A percentile compares a stretch with the other conserved stretches of the same genome.
phyloP scores from a whole-genome alignment of 1,139 yeast species.

The Saccharomyces hybrid region DNA sequence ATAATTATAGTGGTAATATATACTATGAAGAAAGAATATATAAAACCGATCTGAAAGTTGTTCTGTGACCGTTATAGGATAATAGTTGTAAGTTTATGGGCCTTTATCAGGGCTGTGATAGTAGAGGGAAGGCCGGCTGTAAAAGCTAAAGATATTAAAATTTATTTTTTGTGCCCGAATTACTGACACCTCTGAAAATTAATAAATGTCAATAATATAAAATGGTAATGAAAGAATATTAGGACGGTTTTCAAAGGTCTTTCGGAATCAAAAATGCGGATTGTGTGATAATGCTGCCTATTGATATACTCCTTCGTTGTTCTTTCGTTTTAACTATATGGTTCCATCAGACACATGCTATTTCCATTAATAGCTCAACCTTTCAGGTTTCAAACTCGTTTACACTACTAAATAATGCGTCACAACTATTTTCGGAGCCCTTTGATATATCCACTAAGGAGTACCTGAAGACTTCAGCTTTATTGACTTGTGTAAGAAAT shows the following conservation, averaged over 20 bases:
- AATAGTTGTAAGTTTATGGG: background rate
- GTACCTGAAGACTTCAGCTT: slow-evolving; percentile 47
- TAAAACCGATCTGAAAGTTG: background rate
- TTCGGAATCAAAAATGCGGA: background rate
- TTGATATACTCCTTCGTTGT: background rate
- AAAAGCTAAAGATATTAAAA: too few relatives aligned
- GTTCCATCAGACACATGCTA: background rate
- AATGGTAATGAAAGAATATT: background rate
- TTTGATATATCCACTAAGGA: slow-evolving; percentile 8
- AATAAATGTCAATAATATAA: background rate
- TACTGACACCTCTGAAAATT: background rate
- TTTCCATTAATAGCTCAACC: background rate
- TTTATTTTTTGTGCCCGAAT: background rate
- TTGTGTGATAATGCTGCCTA: background rate
- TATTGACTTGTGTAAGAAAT: slow-evolving; percentile 85
- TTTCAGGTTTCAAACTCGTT: background rate
- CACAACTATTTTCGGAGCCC: background rate
- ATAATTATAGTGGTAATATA: background rate
- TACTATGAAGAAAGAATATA: background rate
- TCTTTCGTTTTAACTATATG: background rate
- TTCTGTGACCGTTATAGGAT: background rate
- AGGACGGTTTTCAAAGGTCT: too few relatives aligned
- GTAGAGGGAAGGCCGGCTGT: too few relatives aligned
- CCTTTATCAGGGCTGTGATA: too few relatives aligned
- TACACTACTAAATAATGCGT: background rate